Evolutionary conservation across 257 asterid genomes (phyloP).

Genomic region (Solanum ossicruentum): DNA sequence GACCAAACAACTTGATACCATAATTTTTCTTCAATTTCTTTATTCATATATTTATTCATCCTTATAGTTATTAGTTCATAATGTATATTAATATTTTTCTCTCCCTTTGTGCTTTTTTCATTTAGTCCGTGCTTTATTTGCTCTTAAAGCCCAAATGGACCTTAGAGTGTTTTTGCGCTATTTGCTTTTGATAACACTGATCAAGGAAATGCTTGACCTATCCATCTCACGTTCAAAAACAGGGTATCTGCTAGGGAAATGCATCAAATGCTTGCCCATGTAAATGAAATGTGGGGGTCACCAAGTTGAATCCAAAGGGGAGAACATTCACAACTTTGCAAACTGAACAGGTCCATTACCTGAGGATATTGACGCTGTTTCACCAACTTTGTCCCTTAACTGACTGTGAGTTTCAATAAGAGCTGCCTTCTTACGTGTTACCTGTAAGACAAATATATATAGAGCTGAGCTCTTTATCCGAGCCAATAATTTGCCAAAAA

Average conservation of each 20-base stretch:
- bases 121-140: background rate
- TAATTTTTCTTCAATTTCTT: background rate
- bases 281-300: background rate
- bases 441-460: conserved; percentile 24
- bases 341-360: conserved; percentile 27
- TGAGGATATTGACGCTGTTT: conserved; percentile 54
- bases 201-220: background rate
- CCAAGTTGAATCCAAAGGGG: background rate
- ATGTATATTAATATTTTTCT: background rate
- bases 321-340: background rate
- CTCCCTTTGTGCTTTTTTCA: background rate
- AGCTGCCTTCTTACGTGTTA: conserved; percentile 83
- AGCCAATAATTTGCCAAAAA: background rate
- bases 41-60: background rate
- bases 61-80: background rate
- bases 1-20: background rate
- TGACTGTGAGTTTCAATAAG: conserved; percentile 55
- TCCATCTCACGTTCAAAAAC: background rate
- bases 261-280: background rate
- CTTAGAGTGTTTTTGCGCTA: background rate
- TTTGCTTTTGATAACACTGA: background rate
- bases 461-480: background rate
- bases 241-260: background rate
- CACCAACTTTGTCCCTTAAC: conserved; percentile 75
- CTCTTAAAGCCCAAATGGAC: background rate